A percentile compares a stretch with the other conserved stretches of the same genome.
These are phyloP conservation scores for Claviceps paspali DNA, from an alignment of 2,329 filamentous ascomycete genomes.

Conservation along the genomic window DNA sequence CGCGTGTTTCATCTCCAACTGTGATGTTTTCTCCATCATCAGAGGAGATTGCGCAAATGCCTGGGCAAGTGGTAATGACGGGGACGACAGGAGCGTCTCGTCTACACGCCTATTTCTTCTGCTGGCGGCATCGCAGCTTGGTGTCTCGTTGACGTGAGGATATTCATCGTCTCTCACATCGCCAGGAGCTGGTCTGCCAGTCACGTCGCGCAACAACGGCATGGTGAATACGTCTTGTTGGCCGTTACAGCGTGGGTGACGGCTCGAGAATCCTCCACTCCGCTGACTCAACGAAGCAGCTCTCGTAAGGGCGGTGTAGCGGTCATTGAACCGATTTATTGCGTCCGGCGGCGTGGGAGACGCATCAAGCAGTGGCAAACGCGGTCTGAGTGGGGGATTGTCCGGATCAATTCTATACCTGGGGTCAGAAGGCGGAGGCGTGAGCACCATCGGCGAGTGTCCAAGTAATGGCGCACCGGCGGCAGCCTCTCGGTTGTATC, in stretches of 20 bases:
- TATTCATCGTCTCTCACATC: background rate
- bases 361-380: background rate
- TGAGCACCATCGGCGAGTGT: background rate
- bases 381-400: background rate
- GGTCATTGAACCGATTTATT: background rate
- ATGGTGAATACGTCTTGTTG: background rate
- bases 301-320: background rate
- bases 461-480: background rate
- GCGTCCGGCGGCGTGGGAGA: background rate
- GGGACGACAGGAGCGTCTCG: background rate
- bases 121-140: background rate
- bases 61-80: background rate
- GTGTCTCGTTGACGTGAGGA: background rate
- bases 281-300: background rate
- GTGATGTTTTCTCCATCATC: background rate
- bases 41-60: background rate
- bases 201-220: background rate
- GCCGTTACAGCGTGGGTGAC: background rate
- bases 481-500: background rate
- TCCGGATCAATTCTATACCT: background rate
- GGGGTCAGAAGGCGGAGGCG: constrained; percentile 6
- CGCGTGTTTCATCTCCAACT: background rate
- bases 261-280: background rate
- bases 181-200: background rate
- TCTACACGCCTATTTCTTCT: background rate